A percentile compares a stretch with the other conserved stretches of the same genome.
Conservation (phyloP, 257 asterid genomes). For the Primulina tabacum region DNA sequence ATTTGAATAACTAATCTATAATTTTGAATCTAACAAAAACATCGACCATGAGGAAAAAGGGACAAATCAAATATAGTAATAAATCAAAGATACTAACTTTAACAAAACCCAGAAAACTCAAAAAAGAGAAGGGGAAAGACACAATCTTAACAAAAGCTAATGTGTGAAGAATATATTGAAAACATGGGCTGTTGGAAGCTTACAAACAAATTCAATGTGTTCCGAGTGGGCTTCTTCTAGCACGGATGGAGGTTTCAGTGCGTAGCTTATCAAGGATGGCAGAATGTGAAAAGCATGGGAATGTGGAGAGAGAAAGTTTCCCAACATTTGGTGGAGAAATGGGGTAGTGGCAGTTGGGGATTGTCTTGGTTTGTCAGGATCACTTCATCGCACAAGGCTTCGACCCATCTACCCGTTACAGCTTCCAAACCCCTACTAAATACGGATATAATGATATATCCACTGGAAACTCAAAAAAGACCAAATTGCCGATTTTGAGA, state of each 20-base stretch:
- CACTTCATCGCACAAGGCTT: no score
- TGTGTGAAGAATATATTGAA: background rate
- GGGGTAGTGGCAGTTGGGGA: background rate
- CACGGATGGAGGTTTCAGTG: constrained; percentile 3
- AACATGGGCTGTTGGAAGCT: background rate
- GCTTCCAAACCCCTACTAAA: no score
- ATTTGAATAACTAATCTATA: no score
- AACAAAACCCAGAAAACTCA: background rate
- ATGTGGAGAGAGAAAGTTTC: background rate
- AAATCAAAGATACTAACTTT: background rate
- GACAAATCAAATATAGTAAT: background rate
- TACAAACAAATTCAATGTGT: constrained; percentile 23
- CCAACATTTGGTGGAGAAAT: background rate
- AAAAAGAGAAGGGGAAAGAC: background rate
- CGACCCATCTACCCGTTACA: no score
- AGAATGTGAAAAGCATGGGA: background rate
- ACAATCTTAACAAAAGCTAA: background rate
- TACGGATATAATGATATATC: no score
- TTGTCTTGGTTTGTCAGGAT: no score
- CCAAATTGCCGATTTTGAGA: no score
- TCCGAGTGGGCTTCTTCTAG: background rate
- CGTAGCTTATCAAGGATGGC: background rate
- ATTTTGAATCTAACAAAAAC: background rate
- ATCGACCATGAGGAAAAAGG: background rate
- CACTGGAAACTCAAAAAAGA: no score